A percentile compares a stretch with the other conserved stretches of the same genome.
phyloP scores from a whole-genome alignment of 1,139 yeast species.

The Magnusiomyces sp. region DNA sequence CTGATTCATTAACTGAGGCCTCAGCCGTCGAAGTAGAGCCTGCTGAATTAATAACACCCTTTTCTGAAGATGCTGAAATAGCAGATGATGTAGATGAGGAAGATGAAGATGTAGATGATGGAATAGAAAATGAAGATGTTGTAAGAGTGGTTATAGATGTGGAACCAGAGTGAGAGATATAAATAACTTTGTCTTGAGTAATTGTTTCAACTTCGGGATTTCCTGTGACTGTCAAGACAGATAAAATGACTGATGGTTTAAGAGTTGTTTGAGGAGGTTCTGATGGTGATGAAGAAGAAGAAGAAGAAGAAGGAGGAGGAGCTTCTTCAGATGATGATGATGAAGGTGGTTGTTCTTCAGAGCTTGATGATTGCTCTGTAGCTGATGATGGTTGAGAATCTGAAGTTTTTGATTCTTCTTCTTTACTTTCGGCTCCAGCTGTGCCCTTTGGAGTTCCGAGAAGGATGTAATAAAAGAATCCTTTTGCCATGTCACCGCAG shows the following conservation, averaged over 20 bases:
- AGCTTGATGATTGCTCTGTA: background rate
- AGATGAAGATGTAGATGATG: constrained; percentile 13
- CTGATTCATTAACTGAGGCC: constrained; percentile 33
- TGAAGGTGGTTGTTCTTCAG: constrained; percentile 3
- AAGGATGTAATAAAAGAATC: constrained; percentile 38
- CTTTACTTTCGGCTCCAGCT: constrained; percentile 4
- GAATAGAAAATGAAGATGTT: constrained; percentile 2
- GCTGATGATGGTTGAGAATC: constrained; percentile 3
- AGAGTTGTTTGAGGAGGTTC: constrained; percentile 5
- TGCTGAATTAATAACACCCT: constrained; percentile 8
- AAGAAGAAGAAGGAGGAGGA: background rate
- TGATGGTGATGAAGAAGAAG: constrained; percentile 3
- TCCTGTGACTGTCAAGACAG: constrained; percentile 22
- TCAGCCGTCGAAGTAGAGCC: constrained; percentile 16
- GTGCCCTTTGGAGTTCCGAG: constrained; percentile 33
- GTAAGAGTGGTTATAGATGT: constrained; percentile 13
- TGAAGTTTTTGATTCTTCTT: constrained; percentile 2
- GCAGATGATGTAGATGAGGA: constrained; percentile 10
- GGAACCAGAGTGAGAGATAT: background rate
- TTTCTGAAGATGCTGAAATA: constrained; percentile 14
- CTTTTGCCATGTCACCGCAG: constrained; percentile 37
- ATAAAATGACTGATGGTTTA: constrained; percentile 13
- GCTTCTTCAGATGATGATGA: background rate
- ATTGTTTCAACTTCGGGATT: constrained; percentile 17
- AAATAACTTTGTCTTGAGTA: constrained; percentile 3